Base-by-base conservation (phyloP, 106 monocot species). In the Dioscorea dumetorum region DNA sequence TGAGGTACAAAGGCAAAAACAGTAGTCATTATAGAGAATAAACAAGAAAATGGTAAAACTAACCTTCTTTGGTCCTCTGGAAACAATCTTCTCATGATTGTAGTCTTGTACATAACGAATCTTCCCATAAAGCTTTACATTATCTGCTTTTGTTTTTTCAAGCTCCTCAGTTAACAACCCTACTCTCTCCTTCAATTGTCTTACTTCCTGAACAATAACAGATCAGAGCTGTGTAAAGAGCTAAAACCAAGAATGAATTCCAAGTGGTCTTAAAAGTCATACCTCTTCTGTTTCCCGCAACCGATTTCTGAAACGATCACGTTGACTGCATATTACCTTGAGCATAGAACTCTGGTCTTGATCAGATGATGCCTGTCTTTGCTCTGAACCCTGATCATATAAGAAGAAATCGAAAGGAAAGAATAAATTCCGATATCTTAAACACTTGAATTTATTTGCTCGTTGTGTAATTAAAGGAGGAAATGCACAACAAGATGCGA, bases 331-430 rank as follows among this genome's bases (percentile, higher is more conserved):
- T 28, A 97, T 97, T 63, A 97, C 97, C 70, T 97, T 97, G 12
- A 97, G 89, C 97, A 97, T 97, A 50, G 97, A 97, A 87, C 76
- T 97, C 62, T 92, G 97, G 72, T 95, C 95, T 74, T 95, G 91
- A 68, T 95, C 95, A 60, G 73, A 33, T 22, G 74, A 63, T 60
- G 58, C 22, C 69, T 88, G 88, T 62, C 79, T 95, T 65, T 84
- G 79, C 71, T 89, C 92, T 54, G 74, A 48, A 57, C 80, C 78
- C 97, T 97, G 80, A 64, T 67, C 31, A 4, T 7, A 48, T 54
- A 15, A 18, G 19, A 54, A 54, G 54, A 54, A 8, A 54, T 19
- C 19, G 6, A 41, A 41, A 41, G 41, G 41, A 41, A 6, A 41
- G 10, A 41, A 41, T 6, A 41, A 41, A 41, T 41, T 41, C 41